These are phyloP conservation scores for Fusarium multiceps DNA, from an alignment of 2,329 filamentous ascomycete species.

Conservation along the genomic window DNA sequence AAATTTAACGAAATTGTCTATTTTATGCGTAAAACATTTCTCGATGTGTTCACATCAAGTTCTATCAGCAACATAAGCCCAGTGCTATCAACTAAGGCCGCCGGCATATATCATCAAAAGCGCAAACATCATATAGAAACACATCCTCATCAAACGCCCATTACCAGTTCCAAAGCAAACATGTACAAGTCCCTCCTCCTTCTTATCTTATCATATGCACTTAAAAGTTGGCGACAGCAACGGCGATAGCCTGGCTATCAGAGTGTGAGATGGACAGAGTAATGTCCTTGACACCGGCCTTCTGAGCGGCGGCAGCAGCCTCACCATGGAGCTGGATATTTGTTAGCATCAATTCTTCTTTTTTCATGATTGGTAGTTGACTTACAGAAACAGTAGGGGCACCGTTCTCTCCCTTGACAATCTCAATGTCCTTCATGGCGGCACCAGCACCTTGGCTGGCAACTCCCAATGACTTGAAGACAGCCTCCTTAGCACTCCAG, in stretches of 20 bases:
- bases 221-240: constrained; percentile 86
- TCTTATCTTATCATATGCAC: constrained; percentile 8
- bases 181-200: constrained; percentile 27
- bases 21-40: constrained; percentile 40
- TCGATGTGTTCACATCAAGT: constrained; percentile 20
- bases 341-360: constrained; percentile 51
- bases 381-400: constrained; percentile 88
- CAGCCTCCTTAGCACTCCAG: constrained; percentile 98
- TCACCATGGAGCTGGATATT: constrained; percentile 80
- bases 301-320: constrained; percentile 83
- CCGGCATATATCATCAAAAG: constrained; percentile 37
- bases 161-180: constrained; percentile 36
- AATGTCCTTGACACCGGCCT: constrained; percentile 87
- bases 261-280: constrained; percentile 96
- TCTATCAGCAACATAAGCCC: constrained; percentile 32
- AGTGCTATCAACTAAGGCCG: constrained; percentile 21
- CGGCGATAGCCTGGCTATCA: constrained; percentile 91
- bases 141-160: constrained; percentile 45
- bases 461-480: constrained; percentile 96
- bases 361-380: constrained; percentile 18
- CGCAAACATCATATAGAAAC: constrained; percentile 42
- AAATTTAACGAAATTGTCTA: constrained; percentile 36
- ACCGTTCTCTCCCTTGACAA: constrained; percentile 81
- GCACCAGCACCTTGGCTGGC: constrained; percentile 88
- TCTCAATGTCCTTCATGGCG: constrained; percentile 93